These are phyloP conservation scores for Sporisorium scitamineum DNA, from an alignment of 1,284 basidiomycete species.

Conservation along the genomic window DNA sequence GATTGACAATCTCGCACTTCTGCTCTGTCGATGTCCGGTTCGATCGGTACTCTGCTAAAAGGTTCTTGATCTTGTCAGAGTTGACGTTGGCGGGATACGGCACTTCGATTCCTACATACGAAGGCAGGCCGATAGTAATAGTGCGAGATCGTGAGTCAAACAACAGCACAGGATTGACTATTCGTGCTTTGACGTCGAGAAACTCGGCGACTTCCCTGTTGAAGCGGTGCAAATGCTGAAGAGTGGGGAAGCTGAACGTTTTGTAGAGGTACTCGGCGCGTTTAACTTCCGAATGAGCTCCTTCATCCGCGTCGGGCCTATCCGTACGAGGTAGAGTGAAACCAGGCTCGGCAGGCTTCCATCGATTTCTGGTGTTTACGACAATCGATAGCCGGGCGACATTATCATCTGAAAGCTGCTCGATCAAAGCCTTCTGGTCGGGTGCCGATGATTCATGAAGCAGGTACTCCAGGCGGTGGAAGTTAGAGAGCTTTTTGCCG, in stretches of 20 bases:
- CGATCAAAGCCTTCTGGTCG: constrained; percentile 3
- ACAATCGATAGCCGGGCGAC: constrained; percentile 13
- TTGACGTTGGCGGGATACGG: constrained; percentile 16
- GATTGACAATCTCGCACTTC: background rate
- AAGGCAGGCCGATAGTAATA: constrained; percentile 20
- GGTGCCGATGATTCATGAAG: constrained; percentile 1
- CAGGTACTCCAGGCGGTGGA: constrained; percentile 12
- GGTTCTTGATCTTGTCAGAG: background rate
- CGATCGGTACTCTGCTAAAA: constrained; percentile 13
- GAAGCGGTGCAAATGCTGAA: constrained; percentile 15
- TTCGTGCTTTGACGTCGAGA: background rate
- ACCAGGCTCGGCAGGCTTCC: background rate
- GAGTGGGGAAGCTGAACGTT: constrained; percentile 17
- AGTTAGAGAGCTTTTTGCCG: background rate
- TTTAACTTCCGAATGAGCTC: background rate
- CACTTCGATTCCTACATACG: constrained; percentile 20
- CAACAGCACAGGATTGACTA: constrained; percentile 10
- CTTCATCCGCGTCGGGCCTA: background rate
- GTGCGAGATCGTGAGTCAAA: constrained; percentile 13
- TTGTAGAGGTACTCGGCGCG: constrained; percentile 27
- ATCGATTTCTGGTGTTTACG: constrained; percentile 2
- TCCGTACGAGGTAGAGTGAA: constrained; percentile 15
- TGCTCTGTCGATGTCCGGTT: background rate
- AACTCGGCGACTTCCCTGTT: constrained; percentile 2
- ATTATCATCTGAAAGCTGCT: constrained; percentile 6